Base-by-base conservation (phyloP, 306 rosid genomes). In the Quillaja saponaria region DNA sequence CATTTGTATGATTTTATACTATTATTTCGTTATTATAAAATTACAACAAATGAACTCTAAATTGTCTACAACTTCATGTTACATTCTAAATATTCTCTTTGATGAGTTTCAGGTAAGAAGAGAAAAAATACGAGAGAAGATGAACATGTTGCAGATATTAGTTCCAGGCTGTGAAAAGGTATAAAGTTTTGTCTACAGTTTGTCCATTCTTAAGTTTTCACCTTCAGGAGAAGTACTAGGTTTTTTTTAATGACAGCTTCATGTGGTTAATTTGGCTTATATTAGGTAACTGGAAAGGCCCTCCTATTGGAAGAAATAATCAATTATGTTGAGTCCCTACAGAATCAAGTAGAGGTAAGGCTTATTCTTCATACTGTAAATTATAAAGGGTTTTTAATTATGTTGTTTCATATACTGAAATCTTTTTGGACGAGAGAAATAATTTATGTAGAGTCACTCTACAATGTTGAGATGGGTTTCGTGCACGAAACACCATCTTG, bases 161-260 rank as follows among this genome's bases (percentile, higher is more conserved):
- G 96, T 92, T 52, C 99, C 99, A 3, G 99, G 97, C 35, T 92
- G 99, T 82, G 96, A 89, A 64, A 89, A 80, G 89, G 98, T 92
- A 51, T 25, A 25, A 25, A 25, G 4, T 25, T 25, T 25, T 25
- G 31, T 25, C 31, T 25, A 25, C 31, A 25, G 4, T 25, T 25
- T 25, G 31, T 25, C 31, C 31, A 25, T 25, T 25, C 31, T 25
- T 25, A 25, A 40, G 70, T 25, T 42, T 64, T 50, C 63, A 18
- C 51, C 61, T 15, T 61, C 61, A 61, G 61, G 69, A 61, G 16
- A 45, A 45, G 34, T 55, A 1, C 31, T 34, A 44, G 45, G 65
- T 54, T 72, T 17, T 68, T n/a, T n/a, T n/a, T n/a, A n/a, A n/a
- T 77, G 74, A 87, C 70, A 76, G 33, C 50, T 40, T 68, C 81